phyloP scores from a whole-genome alignment of 75 land plant species.

The Chamaecyparis obtusa region DNA sequence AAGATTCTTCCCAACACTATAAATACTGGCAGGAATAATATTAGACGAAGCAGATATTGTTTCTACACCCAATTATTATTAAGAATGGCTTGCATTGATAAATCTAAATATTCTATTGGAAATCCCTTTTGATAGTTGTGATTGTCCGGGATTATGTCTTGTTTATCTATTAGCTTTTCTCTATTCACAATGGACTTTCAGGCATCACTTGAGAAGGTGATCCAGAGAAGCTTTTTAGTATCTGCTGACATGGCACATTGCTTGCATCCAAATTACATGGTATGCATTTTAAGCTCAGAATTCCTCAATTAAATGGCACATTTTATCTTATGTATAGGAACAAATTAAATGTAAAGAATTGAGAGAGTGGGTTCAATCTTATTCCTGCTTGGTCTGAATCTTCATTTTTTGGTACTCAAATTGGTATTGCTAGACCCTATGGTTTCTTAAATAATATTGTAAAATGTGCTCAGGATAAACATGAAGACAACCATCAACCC shows the following conservation, averaged over 20 bases:
- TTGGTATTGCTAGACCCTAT: not conserved
- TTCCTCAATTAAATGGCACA: not conserved
- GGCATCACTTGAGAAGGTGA: slow-evolving; percentile 70
- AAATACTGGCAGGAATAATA: not conserved
- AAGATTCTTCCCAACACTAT: not conserved
- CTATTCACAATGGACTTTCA: slow-evolving; percentile 13
- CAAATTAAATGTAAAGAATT: not conserved
- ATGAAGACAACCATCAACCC: slow-evolving; percentile 97
- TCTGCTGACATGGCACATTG: slow-evolving; percentile 99
- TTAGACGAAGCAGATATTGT: not conserved
- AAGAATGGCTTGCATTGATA: not conserved
- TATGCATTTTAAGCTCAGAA: slow-evolving; percentile 20
- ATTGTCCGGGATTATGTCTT: not conserved
- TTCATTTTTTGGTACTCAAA: not conserved
- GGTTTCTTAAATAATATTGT: not conserved
- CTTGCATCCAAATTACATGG: slow-evolving; percentile 95
- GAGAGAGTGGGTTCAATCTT: not conserved
- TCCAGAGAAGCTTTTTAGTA: slow-evolving; percentile 89
- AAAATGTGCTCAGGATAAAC: slow-evolving; percentile 78
- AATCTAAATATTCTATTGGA: not conserved
- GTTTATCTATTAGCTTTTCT: not conserved
- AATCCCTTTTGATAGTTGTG: not conserved
- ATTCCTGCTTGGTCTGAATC: not conserved
- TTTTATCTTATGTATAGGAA: not conserved
- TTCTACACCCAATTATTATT: not conserved